phyloP scores from a whole-genome alignment of 2,329 filamentous ascomycete species.

The Myriosclerotinia scirpicola region DNA sequence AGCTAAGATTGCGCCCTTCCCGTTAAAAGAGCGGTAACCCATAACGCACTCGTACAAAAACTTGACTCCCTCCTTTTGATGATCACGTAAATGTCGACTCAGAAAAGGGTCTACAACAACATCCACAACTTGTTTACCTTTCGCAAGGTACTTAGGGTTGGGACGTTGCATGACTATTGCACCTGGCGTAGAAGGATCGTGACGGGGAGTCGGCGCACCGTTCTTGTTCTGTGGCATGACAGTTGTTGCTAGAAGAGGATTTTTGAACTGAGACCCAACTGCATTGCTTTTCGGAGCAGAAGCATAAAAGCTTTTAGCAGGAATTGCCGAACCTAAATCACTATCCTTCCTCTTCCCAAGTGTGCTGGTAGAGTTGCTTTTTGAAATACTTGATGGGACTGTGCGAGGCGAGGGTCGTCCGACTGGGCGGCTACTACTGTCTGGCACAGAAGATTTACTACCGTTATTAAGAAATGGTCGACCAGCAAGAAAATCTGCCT shows the following conservation, averaged over 20 bases:
- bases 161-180: conserved; percentile 65
- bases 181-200: conserved; percentile 59
- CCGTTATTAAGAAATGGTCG: conserved; percentile 45
- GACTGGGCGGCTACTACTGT: conserved; percentile 21
- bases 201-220: conserved; percentile 57
- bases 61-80: conserved; percentile 67
- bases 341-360: conserved; percentile 36
- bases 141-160: conserved; percentile 50
- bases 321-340: conserved; percentile 38
- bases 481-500: conserved; percentile 56
- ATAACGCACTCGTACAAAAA: conserved; percentile 77
- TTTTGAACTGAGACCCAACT: conserved; percentile 57
- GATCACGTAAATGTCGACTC: conserved; percentile 60
- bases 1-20: conserved; percentile 68
- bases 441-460: conserved; percentile 25
- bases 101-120: conserved; percentile 71
- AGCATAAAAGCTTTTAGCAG: conserved; percentile 44
- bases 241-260: conserved; percentile 56
- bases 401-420: conserved; percentile 25
- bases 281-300: conserved; percentile 43
- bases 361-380: conserved; percentile 24
- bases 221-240: conserved; percentile 49
- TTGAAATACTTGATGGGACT: conserved; percentile 1
- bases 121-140: conserved; percentile 66
- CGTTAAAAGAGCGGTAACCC: conserved; percentile 65